Evolutionary conservation across 768 basidiomycete genomes (phyloP), one percentile per base, ranked within the genome.

Genomic region (Trametes maxima): DNA sequence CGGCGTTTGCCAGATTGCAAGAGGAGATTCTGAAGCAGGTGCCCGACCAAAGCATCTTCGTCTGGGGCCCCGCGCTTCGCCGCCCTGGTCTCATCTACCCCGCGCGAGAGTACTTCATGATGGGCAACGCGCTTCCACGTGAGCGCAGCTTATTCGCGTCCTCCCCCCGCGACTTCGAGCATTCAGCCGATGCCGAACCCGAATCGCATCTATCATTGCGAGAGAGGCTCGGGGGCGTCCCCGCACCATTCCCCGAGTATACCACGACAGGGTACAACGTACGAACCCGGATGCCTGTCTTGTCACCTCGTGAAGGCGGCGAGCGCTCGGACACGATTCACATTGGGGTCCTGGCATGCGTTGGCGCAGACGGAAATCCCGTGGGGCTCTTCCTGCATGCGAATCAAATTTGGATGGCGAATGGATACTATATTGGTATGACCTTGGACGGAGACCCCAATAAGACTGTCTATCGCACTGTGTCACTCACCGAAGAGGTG

Each of bases 11-110:
- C 4, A 10, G 60, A 1, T 48, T 61, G 16, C 60, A 61, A 16
- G 52, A 55, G 35, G 60, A 50, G 48, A 61, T 61, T 33, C 40
- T 61, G 40, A 40, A 33, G 53, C n/a, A 21, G 4, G 47, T 40
- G 1, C 24, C 16, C 0, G 60, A 61, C 48, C 13, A 28, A 1
- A 40, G 54, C 6, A 16, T 61, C 14, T 54, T 61, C 24, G 54
- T 48, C 3, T 61, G 60, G 60, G 47, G 60, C 2, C 36, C n/a
- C n/a, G n/a, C 36, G 4, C 46, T 49, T 25, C 13, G 28, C 25
- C 25, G n/a, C 28, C 28, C 47, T 10, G 25, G 10, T 16, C 25
- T 25, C 11, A 49, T 49, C 13, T 13, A 22, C 4, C 33, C 47
- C 4, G 25, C 12, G 14, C 17, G 14, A 6, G 10, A n/a, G 1